Evolutionary conservation across 192 early-diverging fungal species (phyloP).

Genomic region (Neocallimastix lanati): DNA sequence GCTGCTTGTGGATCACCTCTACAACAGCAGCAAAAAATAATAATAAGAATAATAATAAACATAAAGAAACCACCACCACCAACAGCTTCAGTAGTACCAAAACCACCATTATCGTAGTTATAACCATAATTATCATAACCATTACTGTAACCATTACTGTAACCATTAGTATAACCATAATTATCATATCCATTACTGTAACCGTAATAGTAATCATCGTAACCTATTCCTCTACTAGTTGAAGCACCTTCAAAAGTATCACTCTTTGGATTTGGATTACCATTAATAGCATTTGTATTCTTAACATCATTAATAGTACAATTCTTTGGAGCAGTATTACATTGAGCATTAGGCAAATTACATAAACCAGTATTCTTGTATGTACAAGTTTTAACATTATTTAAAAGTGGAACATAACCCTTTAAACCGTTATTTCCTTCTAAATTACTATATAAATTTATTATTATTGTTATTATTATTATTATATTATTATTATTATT

Average conservation of each 20-base stretch:
- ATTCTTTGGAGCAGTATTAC: neutral
- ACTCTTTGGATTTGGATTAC: neutral
- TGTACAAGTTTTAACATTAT: neutral
- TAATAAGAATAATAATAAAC: too few relatives aligned
- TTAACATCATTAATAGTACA: neutral
- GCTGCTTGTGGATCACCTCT: too few relatives aligned
- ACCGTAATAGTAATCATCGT: neutral
- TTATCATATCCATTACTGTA: too few relatives aligned
- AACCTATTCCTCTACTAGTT: neutral
- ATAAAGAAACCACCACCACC: too few relatives aligned
- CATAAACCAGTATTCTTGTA: neutral
- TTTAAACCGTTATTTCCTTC: neutral
- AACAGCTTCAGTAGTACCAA: neutral
- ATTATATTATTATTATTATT: too few relatives aligned
- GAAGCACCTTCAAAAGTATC: neutral
- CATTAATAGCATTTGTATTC: neutral
- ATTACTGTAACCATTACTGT: too few relatives aligned
- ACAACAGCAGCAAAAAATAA: too few relatives aligned
- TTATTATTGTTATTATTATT: too few relatives aligned
- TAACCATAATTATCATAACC: too few relatives aligned
- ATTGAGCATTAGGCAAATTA: neutral
- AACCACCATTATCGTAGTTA: neutral
- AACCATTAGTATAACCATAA: too few relatives aligned
- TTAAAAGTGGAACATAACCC: neutral
- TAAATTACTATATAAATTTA: neutral